Conservation (phyloP, 1,284 basidiomycete genomes). For the Papiliotrema terrestris region DNA sequence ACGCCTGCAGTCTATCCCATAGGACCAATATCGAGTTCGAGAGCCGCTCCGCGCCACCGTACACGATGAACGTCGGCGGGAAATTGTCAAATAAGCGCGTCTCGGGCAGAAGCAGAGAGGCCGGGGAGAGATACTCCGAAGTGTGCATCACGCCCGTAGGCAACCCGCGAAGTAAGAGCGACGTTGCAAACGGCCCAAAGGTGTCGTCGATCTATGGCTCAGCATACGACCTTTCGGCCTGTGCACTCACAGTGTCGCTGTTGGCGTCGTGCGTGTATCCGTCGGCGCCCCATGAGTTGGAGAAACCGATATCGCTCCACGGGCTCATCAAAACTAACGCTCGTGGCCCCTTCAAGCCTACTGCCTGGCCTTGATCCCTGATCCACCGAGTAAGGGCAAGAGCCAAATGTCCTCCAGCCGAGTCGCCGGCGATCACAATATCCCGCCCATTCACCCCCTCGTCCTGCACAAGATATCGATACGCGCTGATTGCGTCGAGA, state of each 20-base stretch:
- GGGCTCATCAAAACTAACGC: constrained; percentile 59
- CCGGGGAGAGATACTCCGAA: constrained; percentile 38
- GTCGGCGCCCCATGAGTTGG: constrained; percentile 37
- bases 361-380: constrained; percentile 26
- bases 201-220: constrained; percentile 32
- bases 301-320: constrained; percentile 56
- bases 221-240: not conserved
- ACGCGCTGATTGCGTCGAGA: constrained; percentile 61
- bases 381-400: constrained; percentile 51
- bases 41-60: constrained; percentile 42
- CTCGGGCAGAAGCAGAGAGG: constrained; percentile 27
- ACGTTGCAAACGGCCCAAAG: constrained; percentile 42
- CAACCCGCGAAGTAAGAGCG: constrained; percentile 37
- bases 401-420: constrained; percentile 66
- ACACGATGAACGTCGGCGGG: constrained; percentile 39
- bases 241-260: constrained; percentile 29
- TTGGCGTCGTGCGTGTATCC: constrained; percentile 27
- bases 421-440: constrained; percentile 64
- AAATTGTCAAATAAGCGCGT: constrained; percentile 24
- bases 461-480: constrained; percentile 57
- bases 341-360: constrained; percentile 48
- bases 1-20: constrained; percentile 25
- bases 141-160: constrained; percentile 28
- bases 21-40: constrained; percentile 30
- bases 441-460: constrained; percentile 55